phyloP scores from a whole-genome alignment of 257 asterid genomes.

The Vinca minor region DNA sequence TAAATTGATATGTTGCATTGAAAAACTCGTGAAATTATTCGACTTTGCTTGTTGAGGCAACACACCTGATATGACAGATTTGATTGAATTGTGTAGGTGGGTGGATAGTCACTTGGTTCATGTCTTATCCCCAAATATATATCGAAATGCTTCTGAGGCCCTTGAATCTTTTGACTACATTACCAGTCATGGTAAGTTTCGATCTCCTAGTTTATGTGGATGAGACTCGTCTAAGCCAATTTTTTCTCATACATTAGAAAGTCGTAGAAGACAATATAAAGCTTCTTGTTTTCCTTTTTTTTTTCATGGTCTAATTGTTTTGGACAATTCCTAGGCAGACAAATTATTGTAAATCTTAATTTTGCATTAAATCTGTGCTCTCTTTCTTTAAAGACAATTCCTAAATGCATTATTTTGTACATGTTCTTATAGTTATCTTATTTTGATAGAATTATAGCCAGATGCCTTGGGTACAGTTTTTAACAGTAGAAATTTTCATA shows the following conservation, averaged over 20 bases:
- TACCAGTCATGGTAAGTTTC: conserved; percentile 64
- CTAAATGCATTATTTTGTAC: neutral
- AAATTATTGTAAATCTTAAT: neutral
- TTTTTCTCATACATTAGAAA: neutral
- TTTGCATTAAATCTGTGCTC: neutral
- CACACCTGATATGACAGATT: conserved; percentile 2
- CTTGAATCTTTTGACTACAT: conserved; percentile 86
- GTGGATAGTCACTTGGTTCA: conserved; percentile 94
- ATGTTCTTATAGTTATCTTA: neutral
- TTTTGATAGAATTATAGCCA: neutral
- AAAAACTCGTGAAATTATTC: neutral
- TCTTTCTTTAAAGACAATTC: no score
- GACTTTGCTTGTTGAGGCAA: neutral
- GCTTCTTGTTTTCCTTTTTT: neutral
- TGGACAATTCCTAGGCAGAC: neutral
- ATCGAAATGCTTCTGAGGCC: conserved; percentile 73
- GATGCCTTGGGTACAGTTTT: neutral
- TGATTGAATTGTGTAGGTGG: conserved; percentile 58
- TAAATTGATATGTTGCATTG: neutral
- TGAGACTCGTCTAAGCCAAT: neutral
- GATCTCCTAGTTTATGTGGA: conserved; percentile 1
- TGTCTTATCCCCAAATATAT: conserved; percentile 75
- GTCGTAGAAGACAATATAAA: neutral
- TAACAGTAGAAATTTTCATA: neutral
- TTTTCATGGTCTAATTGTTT: neutral